Conservation (phyloP, 331 rosid species). For the Acacia pycnantha region DNA sequence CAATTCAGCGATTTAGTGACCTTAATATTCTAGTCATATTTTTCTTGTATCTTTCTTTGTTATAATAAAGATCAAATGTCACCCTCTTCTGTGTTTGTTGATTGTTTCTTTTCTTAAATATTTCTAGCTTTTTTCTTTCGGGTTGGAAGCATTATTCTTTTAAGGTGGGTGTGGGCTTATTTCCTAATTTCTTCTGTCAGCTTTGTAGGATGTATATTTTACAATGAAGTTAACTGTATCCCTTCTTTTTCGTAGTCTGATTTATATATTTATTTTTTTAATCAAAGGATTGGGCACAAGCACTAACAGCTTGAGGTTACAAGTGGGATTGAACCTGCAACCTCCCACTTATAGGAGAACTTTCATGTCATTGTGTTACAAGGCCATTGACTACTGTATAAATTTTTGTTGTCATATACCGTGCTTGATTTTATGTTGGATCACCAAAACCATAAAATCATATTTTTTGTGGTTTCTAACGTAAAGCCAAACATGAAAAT, state of each 20-base stretch:
- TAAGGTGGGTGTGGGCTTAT: background rate
- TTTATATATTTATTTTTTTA: background rate
- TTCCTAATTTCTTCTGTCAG: background rate
- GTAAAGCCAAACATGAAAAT: no score
- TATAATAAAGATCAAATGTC: background rate
- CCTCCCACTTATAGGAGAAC: no score
- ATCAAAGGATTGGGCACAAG: no score
- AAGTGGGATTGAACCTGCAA: no score
- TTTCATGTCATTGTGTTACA: no score
- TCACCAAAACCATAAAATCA: background rate
- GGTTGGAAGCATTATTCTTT: background rate
- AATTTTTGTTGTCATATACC: background rate
- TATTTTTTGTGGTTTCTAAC: background rate
- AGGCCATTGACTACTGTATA: no score
- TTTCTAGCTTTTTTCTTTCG: background rate
- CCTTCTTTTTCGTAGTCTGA: background rate
- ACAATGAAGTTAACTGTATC: background rate
- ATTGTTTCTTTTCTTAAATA: background rate
- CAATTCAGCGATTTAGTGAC: constrained; percentile 1
- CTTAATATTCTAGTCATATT: constrained; percentile 11
- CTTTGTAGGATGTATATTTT: background rate
- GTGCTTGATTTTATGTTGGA: background rate
- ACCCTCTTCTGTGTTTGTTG: background rate
- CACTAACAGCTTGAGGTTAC: no score
- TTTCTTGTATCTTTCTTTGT: constrained; percentile 1